Evolutionary conservation across 495 filamentous ascomycete genomes (phyloP), one percentile per base, ranked within the genome.

Genomic region (Talaromyces stipitatus): DNA sequence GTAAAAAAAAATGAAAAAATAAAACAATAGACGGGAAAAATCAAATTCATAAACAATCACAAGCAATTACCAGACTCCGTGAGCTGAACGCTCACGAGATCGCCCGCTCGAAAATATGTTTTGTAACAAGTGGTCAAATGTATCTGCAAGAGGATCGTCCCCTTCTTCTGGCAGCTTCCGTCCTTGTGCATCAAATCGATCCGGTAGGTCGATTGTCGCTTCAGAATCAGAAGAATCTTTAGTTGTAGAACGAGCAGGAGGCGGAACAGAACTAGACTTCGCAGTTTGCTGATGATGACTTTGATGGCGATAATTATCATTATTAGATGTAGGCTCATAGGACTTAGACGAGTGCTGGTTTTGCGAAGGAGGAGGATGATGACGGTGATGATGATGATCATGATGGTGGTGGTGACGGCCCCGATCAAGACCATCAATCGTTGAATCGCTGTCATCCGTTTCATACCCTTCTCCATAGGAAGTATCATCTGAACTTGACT

Each of bases 161-260:
- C 58, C 66, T 1, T 57, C 60, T 46, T 73, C 61, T 2, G 69
- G 64, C 10, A 79, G 65, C 1, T 77, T 81, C 20, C 73, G 71
- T 1, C 87, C 86, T 3, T 85, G 69, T 6, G 69, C 60, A 58
- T 90, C 85, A 59, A 91, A 90, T 0, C 87, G 77, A 43, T 83
- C 78, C 0, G 87, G 87, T 0, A 91, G 61, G 6, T 80, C 77
- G 30, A 80, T 66, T 3, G 78, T 81, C 23, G 76, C 69, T 24
- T 80, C 77, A 3, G 73, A 76, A 22, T 69, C 68, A 1, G 69
- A 69, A 27, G 69, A 69, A 29, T 69, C 70, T 36, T 41, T 16
- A 18, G 55, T 16, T 55, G 45, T 18, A 23, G 3, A 23, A 51
- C 56, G 1, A 55, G 56, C 27, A 59, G 62, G 58, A 43, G 61